phyloP scores from a whole-genome alignment of 2,329 filamentous ascomycete genomes.

The Paecilomyces sp. region DNA sequence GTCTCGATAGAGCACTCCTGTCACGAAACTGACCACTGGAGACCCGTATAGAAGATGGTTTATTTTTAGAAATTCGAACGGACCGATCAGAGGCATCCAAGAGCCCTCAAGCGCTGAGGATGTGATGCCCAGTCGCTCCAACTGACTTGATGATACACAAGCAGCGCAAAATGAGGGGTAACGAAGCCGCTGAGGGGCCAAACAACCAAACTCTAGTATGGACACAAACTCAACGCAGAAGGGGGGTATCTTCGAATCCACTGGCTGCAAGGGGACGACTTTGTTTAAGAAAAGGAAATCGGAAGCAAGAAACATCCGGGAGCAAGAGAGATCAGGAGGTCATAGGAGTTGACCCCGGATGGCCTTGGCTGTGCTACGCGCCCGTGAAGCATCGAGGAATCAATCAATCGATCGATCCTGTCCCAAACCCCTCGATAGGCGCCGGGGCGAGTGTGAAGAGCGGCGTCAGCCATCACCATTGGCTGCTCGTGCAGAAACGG shows the following conservation, averaged over 20 bases:
- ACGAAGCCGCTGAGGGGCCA: background rate
- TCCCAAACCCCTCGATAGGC: background rate
- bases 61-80: background rate
- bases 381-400: background rate
- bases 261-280: background rate
- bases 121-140: background rate
- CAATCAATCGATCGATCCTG: background rate
- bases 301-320: background rate
- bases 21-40: conserved; percentile 4
- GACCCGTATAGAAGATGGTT: background rate
- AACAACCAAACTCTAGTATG: background rate
- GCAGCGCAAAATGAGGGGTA: background rate
- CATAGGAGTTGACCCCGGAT: background rate
- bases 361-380: background rate
- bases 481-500: background rate
- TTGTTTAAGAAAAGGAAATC: background rate
- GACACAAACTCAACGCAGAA: background rate
- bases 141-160: background rate
- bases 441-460: background rate
- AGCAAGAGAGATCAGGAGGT: background rate
- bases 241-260: background rate
- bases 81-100: background rate
- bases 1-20: background rate
- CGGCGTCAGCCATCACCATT: background rate
- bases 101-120: background rate